Percentiles rank a stretch among this genome's conserved stretches.
phyloP scores from a whole-genome alignment of 106 monocot species.

The Phalaenopsis equestris region DNA sequence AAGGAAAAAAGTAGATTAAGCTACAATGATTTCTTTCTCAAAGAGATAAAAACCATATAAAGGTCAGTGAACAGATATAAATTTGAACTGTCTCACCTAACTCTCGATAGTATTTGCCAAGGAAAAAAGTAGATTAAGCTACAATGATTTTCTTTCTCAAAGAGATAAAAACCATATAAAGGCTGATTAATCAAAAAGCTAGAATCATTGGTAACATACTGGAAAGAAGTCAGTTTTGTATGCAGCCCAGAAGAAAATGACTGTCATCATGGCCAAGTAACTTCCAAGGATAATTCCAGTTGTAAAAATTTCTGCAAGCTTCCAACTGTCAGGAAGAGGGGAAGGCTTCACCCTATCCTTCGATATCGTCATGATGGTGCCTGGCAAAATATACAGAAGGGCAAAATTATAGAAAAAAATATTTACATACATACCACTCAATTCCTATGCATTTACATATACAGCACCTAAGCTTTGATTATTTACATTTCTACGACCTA shows the following conservation, averaged over 20 bases:
- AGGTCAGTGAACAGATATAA: not conserved
- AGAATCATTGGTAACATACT: constrained; percentile 23
- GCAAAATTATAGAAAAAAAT: not conserved
- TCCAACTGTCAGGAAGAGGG: constrained; percentile 90
- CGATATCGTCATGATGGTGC: constrained; percentile 96
- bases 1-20: not conserved
- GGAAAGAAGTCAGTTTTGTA: constrained; percentile 89
- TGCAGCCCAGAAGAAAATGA: constrained; percentile 95
- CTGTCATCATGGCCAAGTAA: constrained; percentile 93
- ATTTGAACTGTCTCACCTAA: no score
- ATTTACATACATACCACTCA: no score
- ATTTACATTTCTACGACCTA: no score
- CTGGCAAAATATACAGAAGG: constrained; percentile 16
- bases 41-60: not conserved
- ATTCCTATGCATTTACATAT: no score
- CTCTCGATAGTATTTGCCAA: not conserved
- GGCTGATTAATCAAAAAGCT: not conserved
- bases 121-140: not conserved
- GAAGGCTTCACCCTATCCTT: constrained; percentile 96
- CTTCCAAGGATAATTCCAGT: constrained; percentile 78
- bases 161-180: not conserved
- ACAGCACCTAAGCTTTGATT: no score
- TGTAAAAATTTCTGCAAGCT: constrained; percentile 82
- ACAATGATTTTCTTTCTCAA: not conserved
- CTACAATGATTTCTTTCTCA: not conserved